Base-by-base conservation (phyloP, 1,284 basidiomycete species). In the Cystobasidium slooffiae region DNA sequence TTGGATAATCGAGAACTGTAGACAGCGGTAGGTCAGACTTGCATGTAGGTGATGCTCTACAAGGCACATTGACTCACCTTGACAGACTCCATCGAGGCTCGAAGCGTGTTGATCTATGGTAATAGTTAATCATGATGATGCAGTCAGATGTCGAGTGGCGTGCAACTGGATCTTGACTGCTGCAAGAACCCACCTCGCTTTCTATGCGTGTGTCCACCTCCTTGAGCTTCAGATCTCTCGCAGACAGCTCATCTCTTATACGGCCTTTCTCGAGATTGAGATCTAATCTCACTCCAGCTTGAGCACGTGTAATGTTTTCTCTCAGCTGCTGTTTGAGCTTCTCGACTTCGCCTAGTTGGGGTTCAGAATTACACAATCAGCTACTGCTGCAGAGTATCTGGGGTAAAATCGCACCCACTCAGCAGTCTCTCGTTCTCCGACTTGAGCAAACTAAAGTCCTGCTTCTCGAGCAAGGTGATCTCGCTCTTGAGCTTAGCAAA, bases 181-280 rank as follows among this genome's bases (percentile, higher is more conserved):
- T 31, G 31, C 31, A 31, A 31, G 31, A 5, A 31, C 94, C 93
- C 80, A 98, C 98, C 84, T 98, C 96, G 81, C 92, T 91, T 84
- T 99, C 96, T 79, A 99, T 98, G 79, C 94, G 85, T 1, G 96
- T 98, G 80, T 99, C 96, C 14, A 98, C 94, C 83, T 99, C 97
- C 83, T 95, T 95, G 82, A 99, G 93, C 88, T 98, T 98, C 76
- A 97, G 85, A 80, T 97, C 95, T 80, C 98, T 94, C 58, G 91
- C 89, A 74, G 90, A 91, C 75, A 89, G 90, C 85, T 99, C 95
- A 81, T 99, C 95, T 55, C 97, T 85, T 85, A 98, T 93, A 52
- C 96, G 86, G 4, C 93, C 85, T 82, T 99, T 99, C 85, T 99
- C 96, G 24, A 99, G 85, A 83, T 99, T 99, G 75, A 99, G 84